phyloP scores from a whole-genome alignment of 2,329 filamentous ascomycete species.

The Stenocarpella maydis region DNA sequence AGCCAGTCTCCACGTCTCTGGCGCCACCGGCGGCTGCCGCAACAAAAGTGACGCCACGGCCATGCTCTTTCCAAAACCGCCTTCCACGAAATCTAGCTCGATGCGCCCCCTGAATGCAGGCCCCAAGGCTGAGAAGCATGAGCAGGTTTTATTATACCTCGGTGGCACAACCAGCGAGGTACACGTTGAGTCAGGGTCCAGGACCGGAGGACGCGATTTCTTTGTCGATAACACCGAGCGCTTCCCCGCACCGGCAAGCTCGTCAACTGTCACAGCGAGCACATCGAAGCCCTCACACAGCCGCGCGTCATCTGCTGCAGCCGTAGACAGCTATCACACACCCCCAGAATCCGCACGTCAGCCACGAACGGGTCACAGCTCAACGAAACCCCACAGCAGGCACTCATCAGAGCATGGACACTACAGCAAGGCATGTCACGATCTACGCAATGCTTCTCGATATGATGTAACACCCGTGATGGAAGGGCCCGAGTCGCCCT shows the following conservation, averaged over 20 bases:
- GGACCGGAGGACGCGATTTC: constrained; percentile 42
- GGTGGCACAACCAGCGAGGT: constrained; percentile 35
- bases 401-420: neutral
- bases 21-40: neutral
- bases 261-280: constrained; percentile 11
- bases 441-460: neutral
- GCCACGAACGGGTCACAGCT: constrained; percentile 22
- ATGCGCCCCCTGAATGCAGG: neutral
- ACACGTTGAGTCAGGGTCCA: constrained; percentile 39
- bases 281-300: constrained; percentile 30
- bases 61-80: constrained; percentile 28
- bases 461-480: constrained; percentile 35
- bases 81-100: neutral
- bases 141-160: constrained; percentile 39
- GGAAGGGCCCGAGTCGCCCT: constrained; percentile 45
- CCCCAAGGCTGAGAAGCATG: constrained; percentile 27
- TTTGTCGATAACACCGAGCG: constrained; percentile 40
- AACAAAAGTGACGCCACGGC: neutral
- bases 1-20: neutral
- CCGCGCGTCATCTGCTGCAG: constrained; percentile 30
- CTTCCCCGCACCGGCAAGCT: constrained; percentile 19
- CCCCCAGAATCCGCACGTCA: constrained; percentile 1
- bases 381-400: neutral
- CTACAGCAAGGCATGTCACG: neutral
- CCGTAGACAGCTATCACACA: neutral